These are phyloP conservation scores for Citeromyces siamensis DNA, from an alignment of 1,139 yeast species.

Conservation along the genomic window DNA sequence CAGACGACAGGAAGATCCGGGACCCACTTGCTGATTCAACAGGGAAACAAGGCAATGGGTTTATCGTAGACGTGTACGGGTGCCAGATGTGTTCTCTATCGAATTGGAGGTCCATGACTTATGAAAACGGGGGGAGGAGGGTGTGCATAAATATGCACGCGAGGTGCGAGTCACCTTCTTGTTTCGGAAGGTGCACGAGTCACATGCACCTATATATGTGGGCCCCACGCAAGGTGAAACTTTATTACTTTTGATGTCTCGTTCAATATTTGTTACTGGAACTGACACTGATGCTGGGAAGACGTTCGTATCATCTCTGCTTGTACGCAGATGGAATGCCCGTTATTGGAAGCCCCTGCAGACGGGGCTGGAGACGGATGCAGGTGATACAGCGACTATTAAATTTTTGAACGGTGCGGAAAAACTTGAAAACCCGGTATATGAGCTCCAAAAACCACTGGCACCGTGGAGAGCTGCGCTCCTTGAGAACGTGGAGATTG, in stretches of 20 bases:
- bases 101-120: slow-evolving; percentile 10
- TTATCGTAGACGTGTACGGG: slow-evolving; percentile 19
- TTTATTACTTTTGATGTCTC: slow-evolving; percentile 5
- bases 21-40: slow-evolving; percentile 18
- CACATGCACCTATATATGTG: neutral
- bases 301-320: slow-evolving; percentile 18
- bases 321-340: slow-evolving; percentile 17
- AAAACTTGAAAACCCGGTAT: slow-evolving; percentile 12
- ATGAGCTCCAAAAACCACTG: slow-evolving; percentile 15
- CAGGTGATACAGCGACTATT: slow-evolving; percentile 18
- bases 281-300: slow-evolving; percentile 23
- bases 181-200: slow-evolving; percentile 2
- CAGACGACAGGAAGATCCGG: slow-evolving; percentile 12
- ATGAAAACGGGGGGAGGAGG: neutral
- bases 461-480: slow-evolving; percentile 20
- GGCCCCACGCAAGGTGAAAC: neutral
- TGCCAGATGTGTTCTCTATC: slow-evolving; percentile 21
- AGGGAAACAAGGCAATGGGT: slow-evolving; percentile 18
- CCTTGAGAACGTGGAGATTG: slow-evolving; percentile 11
- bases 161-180: slow-evolving; percentile 1
- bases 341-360: slow-evolving; percentile 22
- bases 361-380: slow-evolving; percentile 19
- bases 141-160: neutral
- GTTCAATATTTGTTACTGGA: slow-evolving; percentile 18
- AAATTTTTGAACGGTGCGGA: slow-evolving; percentile 6